Percentiles rank a stretch among this genome's conserved stretches.
Conservation (phyloP, 495 filamentous ascomycete genomes). For the Astrocystis sublimbata region DNA sequence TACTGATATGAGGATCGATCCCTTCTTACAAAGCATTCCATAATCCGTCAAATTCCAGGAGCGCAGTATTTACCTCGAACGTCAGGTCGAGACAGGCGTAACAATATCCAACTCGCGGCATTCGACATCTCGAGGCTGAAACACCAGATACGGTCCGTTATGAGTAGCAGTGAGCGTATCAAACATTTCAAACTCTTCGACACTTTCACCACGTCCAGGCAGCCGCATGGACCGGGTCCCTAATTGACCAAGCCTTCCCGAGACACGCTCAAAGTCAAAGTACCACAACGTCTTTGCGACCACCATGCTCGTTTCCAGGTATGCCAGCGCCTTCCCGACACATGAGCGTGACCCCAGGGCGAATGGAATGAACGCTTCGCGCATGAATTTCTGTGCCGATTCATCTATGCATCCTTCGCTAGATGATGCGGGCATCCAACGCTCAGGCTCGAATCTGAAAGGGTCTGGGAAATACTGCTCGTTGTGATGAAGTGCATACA, state of each 20-base stretch:
- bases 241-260: no score
- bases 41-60: no score
- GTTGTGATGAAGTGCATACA: conserved; percentile 59
- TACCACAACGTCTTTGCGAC: conserved; percentile 34
- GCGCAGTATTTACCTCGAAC: no score
- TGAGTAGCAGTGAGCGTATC: neutral
- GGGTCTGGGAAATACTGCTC: conserved; percentile 14
- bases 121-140: neutral
- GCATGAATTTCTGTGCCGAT: neutral
- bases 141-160: neutral
- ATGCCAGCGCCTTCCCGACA: conserved; percentile 46
- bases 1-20: no score
- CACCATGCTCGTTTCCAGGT: conserved; percentile 35
- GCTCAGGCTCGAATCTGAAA: neutral
- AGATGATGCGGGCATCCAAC: neutral
- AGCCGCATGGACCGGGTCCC: no score
- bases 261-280: conserved; percentile 31
- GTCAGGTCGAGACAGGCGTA: no score
- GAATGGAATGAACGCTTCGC: neutral
- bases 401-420: neutral
- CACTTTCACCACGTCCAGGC: neutral
- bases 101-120: no score
- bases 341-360: conserved; percentile 26
- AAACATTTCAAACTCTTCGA: neutral
- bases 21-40: no score